Evolutionary conservation across 257 asterid species (phyloP), one percentile per base, ranked within the genome.

Genomic region (Dorcoceras hygrometricum): DNA sequence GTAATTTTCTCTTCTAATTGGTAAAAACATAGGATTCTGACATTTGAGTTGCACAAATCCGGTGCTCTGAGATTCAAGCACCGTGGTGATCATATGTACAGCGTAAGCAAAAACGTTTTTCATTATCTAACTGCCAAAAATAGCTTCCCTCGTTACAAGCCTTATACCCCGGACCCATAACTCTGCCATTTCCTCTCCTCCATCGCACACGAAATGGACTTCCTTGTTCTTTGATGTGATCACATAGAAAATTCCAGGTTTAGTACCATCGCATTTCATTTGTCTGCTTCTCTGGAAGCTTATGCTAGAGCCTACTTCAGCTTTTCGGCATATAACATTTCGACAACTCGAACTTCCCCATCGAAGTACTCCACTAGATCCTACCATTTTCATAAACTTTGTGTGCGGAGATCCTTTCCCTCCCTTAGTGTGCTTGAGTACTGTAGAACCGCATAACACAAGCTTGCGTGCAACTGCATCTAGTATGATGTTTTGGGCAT

Each of bases 291-390:
- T 79, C 68, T 75, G 79, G 55, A 89, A 89, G 59, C 73, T 73
- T 27, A 39, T 50, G 63, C 97, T 89, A 29, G 91, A 74, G 29
- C 95, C 97, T 39, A 83, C 83, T 57, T 79, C 77, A 1, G 76
- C 91, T 54, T 85, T 86, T 2, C 67, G 82, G 69, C 97, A 89
- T 26, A 77, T 61, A 9, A 89, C 97, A 39, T 83, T 87, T 26
- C 94, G 81, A 31, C 81, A 24, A 26, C 78, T 79, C 0, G 95
- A 83, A 25, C 83, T 83, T 22, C 97, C 95, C 97, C 97, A 89
- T 11, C 81, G 69, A 61, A 89, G 73, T 34, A 82, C 75, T 20
- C 93, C 96, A 0, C 51, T 32, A 8, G 76, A 55, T 66, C 68
- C 84, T 57, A 73, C 67, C 88, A 89, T 83, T 48, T 73, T 75